Percentiles rank a stretch among this genome's conserved stretches.
Conservation (phyloP, 306 rosid genomes). For the Hylodesmum podocarpum region DNA sequence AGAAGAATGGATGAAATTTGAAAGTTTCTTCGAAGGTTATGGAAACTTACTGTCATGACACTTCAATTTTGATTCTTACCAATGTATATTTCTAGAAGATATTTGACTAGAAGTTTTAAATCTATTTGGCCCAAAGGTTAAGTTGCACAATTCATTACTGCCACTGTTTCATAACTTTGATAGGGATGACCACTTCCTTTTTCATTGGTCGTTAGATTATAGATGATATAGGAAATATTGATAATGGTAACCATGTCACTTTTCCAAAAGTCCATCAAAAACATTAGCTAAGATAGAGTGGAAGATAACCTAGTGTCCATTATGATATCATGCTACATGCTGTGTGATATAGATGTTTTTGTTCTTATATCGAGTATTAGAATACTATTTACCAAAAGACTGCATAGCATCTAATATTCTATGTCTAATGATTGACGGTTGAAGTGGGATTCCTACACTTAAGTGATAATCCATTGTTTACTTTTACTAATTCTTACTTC, state of each 20-base stretch:
- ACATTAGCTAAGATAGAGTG: conserved; percentile 44
- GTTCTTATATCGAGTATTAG: conserved; percentile 23
- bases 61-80: not conserved
- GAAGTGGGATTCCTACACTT: conserved; percentile 30
- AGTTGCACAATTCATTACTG: conserved; percentile 6
- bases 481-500: conserved; percentile 29
- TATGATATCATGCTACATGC: conserved; percentile 31
- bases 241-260: conserved; percentile 33
- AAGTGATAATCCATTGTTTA: conserved; percentile 22
- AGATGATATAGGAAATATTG: conserved; percentile 26
- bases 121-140: not conserved
- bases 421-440: conserved; percentile 30
- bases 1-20: not conserved
- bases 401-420: conserved; percentile 20
- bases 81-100: not conserved
- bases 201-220: not conserved
- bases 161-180: conserved; percentile 8
- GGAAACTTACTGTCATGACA: not conserved
- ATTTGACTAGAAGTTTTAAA: not conserved
- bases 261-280: conserved; percentile 6
- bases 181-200: conserved; percentile 23
- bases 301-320: conserved; percentile 39
- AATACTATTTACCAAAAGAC: conserved; percentile 23
- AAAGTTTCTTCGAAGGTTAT: not conserved
- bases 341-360: conserved; percentile 37